Evolutionary conservation across 345 rosid genomes (phyloP).

Genomic region (Abelmoschus esculentus): DNA sequence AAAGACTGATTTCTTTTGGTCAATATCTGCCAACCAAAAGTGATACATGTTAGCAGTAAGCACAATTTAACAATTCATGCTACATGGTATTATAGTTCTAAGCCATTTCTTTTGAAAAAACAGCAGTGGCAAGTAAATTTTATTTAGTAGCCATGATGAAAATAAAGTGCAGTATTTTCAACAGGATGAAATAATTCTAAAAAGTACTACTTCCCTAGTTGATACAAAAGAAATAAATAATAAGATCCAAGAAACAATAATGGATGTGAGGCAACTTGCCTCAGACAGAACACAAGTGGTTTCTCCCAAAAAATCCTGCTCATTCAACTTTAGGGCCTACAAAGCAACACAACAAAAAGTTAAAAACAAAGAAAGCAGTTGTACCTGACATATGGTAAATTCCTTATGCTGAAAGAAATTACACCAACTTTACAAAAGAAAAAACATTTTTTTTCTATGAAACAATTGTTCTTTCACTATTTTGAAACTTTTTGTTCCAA

Average conservation of each 20-base stretch:
- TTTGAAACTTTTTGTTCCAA: background rate
- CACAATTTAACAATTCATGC: background rate
- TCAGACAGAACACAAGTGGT: constrained; percentile 60
- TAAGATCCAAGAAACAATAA: background rate
- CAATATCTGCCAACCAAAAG: constrained; percentile 45
- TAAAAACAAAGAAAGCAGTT: background rate
- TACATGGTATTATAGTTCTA: background rate
- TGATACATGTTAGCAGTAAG: background rate
- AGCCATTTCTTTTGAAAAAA: background rate
- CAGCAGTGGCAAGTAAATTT: background rate
- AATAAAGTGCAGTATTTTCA: background rate
- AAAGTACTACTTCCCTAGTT: background rate
- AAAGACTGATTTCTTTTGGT: constrained; percentile 43
- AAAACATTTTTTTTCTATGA: background rate
- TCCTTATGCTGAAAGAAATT: background rate
- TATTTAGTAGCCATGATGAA: background rate
- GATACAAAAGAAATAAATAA: background rate
- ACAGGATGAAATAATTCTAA: background rate
- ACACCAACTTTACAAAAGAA: background rate
- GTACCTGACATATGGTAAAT: background rate
- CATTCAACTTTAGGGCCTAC: constrained; percentile 50
- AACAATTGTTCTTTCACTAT: background rate
- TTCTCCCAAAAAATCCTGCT: constrained; percentile 79
- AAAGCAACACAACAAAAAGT: constrained; percentile 11
- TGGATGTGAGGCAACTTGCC: constrained; percentile 19